A percentile compares a stretch with the other conserved stretches of the same genome.
These are phyloP conservation scores for Penicillium riverlandense DNA, from an alignment of 495 filamentous ascomycete genomes.

Conservation along the genomic window DNA sequence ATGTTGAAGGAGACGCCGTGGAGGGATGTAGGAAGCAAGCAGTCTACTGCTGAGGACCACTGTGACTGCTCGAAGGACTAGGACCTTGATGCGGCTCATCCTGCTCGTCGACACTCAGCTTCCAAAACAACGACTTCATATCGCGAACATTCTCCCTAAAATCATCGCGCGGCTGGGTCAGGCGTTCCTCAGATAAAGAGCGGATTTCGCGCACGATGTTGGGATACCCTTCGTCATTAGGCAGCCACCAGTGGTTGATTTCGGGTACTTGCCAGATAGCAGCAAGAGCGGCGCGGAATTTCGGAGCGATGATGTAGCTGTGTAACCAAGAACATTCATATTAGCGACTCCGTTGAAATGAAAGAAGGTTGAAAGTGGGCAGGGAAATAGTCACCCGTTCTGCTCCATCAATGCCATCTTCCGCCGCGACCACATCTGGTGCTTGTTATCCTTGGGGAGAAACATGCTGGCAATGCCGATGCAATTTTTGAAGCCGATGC, in stretches of 20 bases:
- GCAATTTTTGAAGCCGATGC: constrained; percentile 68
- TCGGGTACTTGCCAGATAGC: constrained; percentile 62
- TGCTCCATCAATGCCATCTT: constrained; percentile 75
- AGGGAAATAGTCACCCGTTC: constrained; percentile 59
- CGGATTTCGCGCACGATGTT: constrained; percentile 67
- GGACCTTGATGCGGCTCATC: constrained; percentile 10
- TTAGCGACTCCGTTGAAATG: too few species aligned
- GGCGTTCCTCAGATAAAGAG: constrained; percentile 67
- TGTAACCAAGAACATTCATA: background rate
- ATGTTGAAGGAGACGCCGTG: too few species aligned
- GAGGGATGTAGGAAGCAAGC: too few species aligned
- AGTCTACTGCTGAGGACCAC: background rate
- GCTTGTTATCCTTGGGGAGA: constrained; percentile 60
- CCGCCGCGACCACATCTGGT: constrained; percentile 76
- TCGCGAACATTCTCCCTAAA: constrained; percentile 63
- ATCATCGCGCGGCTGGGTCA: constrained; percentile 51
- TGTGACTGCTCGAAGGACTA: constrained; percentile 17
- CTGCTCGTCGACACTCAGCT: constrained; percentile 35
- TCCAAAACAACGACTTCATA: constrained; percentile 65
- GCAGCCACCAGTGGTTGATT: constrained; percentile 78
- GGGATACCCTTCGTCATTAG: constrained; percentile 67
- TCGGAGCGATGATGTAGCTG: constrained; percentile 76
- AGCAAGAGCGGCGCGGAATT: constrained; percentile 66
- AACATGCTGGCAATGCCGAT: constrained; percentile 73
- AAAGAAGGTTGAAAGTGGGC: background rate